Evolutionary conservation across 306 rosid genomes (phyloP).

Genomic region (Mimosa bimucronata): DNA sequence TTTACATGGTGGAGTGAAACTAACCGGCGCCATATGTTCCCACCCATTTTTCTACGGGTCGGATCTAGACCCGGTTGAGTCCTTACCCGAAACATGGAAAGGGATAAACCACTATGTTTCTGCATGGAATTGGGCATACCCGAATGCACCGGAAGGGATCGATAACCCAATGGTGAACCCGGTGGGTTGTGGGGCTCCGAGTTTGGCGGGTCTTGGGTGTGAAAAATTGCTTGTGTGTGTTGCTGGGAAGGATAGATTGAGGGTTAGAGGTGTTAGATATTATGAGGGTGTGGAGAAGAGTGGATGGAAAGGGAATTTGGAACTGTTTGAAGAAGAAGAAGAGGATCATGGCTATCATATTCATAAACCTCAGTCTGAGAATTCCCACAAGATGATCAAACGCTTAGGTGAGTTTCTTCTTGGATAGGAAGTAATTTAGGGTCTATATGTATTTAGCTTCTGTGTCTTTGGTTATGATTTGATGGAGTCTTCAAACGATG

Average conservation of each 20-base stretch:
- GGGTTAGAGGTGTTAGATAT: conserved; percentile 42
- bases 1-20: conserved; percentile 31
- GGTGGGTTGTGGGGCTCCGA: conserved; percentile 38
- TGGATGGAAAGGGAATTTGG: conserved; percentile 49
- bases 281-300: conserved; percentile 38
- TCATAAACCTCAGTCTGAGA: conserved; percentile 29
- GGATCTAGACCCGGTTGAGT: neutral
- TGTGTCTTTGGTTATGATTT: neutral
- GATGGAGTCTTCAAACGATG: neutral
- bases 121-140: conserved; percentile 39
- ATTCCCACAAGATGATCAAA: conserved; percentile 25
- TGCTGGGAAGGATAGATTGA: conserved; percentile 43
- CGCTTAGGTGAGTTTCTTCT: conserved; percentile 39
- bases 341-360: conserved; percentile 43
- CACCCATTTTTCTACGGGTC: conserved; percentile 45
- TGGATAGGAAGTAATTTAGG: neutral
- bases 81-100: neutral
- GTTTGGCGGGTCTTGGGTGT: conserved; percentile 52
- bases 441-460: neutral
- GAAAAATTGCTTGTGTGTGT: conserved; percentile 40
- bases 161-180: conserved; percentile 43
- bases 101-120: neutral
- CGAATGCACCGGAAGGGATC: conserved; percentile 17
- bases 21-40: conserved; percentile 29
- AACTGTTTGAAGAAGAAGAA: conserved; percentile 45